Evolutionary conservation across 805 yeast genomes (phyloP).

Genomic region (Metschnikowia baotianmanensis): DNA sequence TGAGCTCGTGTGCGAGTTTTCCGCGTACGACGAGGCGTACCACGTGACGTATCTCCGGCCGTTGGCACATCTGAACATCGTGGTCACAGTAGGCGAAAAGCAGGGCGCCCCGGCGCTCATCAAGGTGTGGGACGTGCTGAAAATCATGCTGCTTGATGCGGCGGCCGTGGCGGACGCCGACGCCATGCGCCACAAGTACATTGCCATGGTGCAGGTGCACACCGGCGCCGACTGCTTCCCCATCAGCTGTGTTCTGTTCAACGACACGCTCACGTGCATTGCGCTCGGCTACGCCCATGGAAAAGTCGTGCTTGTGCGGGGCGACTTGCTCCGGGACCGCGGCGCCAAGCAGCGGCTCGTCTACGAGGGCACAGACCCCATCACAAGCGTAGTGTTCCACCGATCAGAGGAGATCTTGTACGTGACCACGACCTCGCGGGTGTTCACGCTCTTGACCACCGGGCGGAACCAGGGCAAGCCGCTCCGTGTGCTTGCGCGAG

Average conservation of each 20-base stretch:
- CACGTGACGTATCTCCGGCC: slow-evolving; percentile 56
- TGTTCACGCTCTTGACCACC: slow-evolving; percentile 69
- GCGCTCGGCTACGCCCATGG: slow-evolving; percentile 87
- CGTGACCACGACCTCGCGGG: slow-evolving; percentile 71
- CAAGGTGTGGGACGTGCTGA: slow-evolving; percentile 70
- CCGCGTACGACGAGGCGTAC: slow-evolving; percentile 59
- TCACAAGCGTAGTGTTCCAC: slow-evolving; percentile 70
- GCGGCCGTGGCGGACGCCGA: slow-evolving; percentile 13
- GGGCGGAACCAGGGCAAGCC: slow-evolving; percentile 77
- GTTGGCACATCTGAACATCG: slow-evolving; percentile 46
- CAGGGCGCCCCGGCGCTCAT: slow-evolving; percentile 68
- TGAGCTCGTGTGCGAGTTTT: slow-evolving; percentile 47
- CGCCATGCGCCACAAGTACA: slow-evolving; percentile 41
- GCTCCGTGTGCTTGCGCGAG: slow-evolving; percentile 42
- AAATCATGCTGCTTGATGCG: slow-evolving; percentile 35
- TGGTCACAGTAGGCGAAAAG: slow-evolving; percentile 72
- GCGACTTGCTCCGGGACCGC: slow-evolving; percentile 83
- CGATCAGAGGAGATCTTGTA: slow-evolving; percentile 53
- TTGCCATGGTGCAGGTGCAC: slow-evolving; percentile 58
- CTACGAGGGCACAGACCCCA: slow-evolving; percentile 72
- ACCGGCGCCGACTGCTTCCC: slow-evolving; percentile 81
- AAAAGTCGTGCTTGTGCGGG: slow-evolving; percentile 73
- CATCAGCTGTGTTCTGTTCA: slow-evolving; percentile 59
- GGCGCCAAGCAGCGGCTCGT: slow-evolving; percentile 86
- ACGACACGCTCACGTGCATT: slow-evolving; percentile 56